Evolutionary conservation across 345 rosid genomes (phyloP).

Genomic region (Acer negundo): DNA sequence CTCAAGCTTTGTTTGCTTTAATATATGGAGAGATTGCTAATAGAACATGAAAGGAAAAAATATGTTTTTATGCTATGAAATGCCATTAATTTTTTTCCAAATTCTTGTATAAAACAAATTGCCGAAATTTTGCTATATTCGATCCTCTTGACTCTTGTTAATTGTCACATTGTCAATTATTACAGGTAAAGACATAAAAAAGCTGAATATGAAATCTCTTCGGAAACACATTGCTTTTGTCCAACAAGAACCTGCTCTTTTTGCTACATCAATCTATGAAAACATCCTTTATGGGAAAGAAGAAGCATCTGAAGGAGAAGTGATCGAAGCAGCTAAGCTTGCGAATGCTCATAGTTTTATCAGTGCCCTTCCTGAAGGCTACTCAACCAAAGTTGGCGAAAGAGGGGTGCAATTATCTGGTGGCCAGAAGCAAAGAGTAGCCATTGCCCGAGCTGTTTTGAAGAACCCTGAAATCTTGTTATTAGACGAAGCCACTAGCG

Average conservation of each 20-base stretch:
- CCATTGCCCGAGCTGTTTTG: conserved; percentile 88
- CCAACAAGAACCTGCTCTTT: conserved; percentile 96
- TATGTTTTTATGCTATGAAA: background rate
- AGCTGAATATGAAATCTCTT: conserved; percentile 63
- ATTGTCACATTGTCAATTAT: background rate
- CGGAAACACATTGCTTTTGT: conserved; percentile 84
- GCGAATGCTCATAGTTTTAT: conserved; percentile 91
- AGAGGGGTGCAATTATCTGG: conserved; percentile 91
- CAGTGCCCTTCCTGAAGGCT: conserved; percentile 83
- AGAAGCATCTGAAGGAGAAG: conserved; percentile 76
- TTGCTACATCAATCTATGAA: conserved; percentile 78
- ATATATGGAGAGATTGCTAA: background rate
- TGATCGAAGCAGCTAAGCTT: conserved; percentile 74
- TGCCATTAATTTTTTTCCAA: background rate
- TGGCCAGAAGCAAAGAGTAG: conserved; percentile 90
- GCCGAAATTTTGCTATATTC: background rate
- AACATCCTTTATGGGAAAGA: conserved; percentile 90
- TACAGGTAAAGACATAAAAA: conserved; percentile 76
- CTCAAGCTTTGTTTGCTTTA: background rate
- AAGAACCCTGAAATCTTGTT: conserved; percentile 88
- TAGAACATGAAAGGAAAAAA: background rate
- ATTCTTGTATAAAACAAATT: background rate
- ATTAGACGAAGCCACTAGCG: conserved; percentile 93
- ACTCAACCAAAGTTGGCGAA: conserved; percentile 86
- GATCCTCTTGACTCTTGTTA: too few relatives aligned